phyloP scores from a whole-genome alignment of 2,329 filamentous ascomycete genomes.

The Colletotrichum siamense region DNA sequence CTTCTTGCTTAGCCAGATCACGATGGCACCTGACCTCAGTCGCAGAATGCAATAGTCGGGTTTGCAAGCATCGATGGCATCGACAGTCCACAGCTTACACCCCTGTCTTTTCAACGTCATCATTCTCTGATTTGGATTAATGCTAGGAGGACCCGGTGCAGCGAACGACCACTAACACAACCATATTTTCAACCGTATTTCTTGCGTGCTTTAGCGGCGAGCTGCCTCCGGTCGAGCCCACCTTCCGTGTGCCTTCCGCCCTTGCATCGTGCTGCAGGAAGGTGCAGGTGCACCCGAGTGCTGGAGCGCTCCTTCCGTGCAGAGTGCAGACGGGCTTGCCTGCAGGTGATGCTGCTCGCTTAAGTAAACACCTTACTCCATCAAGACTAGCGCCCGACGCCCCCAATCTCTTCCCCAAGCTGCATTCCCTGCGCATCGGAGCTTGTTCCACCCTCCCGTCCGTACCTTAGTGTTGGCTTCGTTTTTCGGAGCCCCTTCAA shows the following conservation, averaged over 20 bases:
- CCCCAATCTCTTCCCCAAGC: conserved; percentile 9
- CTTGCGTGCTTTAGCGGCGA: neutral
- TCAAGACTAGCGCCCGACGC: neutral
- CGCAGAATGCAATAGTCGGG: neutral
- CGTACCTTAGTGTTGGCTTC: neutral
- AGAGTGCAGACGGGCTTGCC: neutral
- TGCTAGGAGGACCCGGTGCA: neutral
- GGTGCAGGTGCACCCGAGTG: neutral
- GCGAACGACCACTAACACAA: neutral
- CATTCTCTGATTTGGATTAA: neutral
- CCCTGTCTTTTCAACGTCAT: neutral
- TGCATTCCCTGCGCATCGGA: neutral
- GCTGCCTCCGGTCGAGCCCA: neutral
- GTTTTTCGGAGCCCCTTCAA: conserved; percentile 1
- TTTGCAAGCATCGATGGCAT: neutral
- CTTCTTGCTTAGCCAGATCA: neutral
- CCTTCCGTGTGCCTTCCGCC: neutral
- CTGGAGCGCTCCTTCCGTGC: neutral
- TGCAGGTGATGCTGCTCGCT: neutral
- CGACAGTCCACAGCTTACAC: neutral
- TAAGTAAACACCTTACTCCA: neutral
- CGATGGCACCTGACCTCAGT: neutral
- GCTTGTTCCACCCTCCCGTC: neutral
- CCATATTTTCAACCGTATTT: neutral
- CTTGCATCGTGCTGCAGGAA: neutral